Evolutionary conservation across 202 grass and related monocot genomes (phyloP), one percentile per base, ranked within the genome.

Genomic region (Dendrocalamus latiflorus): DNA sequence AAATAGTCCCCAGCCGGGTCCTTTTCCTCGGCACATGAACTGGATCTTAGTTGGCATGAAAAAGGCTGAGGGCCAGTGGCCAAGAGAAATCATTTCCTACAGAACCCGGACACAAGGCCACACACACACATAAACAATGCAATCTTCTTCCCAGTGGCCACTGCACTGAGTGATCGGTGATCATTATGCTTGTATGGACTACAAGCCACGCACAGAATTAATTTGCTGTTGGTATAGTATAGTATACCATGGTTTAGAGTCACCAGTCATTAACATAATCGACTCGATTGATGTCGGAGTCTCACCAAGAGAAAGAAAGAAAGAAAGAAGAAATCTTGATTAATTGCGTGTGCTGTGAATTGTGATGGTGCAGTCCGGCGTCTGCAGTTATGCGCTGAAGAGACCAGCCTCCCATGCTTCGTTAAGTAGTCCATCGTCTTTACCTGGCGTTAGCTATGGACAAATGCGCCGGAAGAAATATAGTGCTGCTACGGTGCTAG

Each of bases 11-110:
- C 39, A 17, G 38, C 20, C 1, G 38, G 51, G 12, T 26, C 33
- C 9, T 14, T 17, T 21, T 36, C 4, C 5, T 25, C 1, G 3
- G 50, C 20, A 39, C n/a, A 50, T 78, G 65, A 78, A 53, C 83
- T 79, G 56, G 83, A 44, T 44, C 43, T 64, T 50, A 28, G 75
- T 85, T 72, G 83, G 83, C 67, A 45, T 11, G 74, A 28, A 68
- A 78, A 75, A 0, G 47, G 6, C 58, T 21, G 24, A 45, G 18
- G 24, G 37, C 21, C 11, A n/a, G 61, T 13, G 48, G 72, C 41
- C 20, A 49, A 2, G 72, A 51, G 17, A 28, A 17, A 55, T 64
- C 37, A 70, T 72, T 85, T 53, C 20, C 9, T 64, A 43, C 18
- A 63, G 42, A 61, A 14, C 43, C 44, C 54, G 30, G 54, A 7